These are phyloP conservation scores for Ceratocystis variospora DNA, from an alignment of 2,329 filamentous ascomycete genomes.

Conservation along the genomic window DNA sequence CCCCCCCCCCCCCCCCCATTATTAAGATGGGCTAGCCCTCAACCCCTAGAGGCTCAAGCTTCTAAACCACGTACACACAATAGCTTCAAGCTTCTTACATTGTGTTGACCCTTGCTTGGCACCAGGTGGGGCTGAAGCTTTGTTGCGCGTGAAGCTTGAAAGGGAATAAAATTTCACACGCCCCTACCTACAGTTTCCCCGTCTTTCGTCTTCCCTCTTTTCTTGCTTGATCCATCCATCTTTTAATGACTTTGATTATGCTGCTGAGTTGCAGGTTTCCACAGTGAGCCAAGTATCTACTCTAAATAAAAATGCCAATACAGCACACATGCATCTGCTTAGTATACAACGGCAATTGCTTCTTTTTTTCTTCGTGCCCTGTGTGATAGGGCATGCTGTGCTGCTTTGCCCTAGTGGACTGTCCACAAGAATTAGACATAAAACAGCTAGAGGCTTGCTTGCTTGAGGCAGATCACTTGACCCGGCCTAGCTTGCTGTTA, in stretches of 20 bases:
- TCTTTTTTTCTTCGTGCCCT: neutral
- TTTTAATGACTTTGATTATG: neutral
- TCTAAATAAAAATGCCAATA: neutral
- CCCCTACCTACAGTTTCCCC: neutral
- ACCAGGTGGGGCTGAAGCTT: slow-evolving; percentile 5
- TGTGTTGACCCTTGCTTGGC: slow-evolving; percentile 1
- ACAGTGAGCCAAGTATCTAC: neutral
- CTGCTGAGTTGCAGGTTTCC: neutral
- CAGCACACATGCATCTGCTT: neutral
- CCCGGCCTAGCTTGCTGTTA: neutral
- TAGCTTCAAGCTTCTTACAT: slow-evolving; percentile 5
- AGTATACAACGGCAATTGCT: neutral
- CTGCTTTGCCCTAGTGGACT: neutral
- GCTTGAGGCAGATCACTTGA: neutral
- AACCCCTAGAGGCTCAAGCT: neutral
- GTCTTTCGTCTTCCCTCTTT: neutral
- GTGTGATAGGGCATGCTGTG: neutral
- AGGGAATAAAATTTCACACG: neutral
- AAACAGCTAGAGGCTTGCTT: neutral
- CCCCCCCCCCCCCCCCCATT: neutral
- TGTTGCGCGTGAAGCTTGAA: neutral
- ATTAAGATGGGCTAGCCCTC: neutral
- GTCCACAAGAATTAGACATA: neutral
- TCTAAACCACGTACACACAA: neutral
- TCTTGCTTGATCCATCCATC: neutral